Percentiles rank a stretch among this genome's conserved stretches.
These are phyloP conservation scores for Phytophthora cryptogea DNA, from an alignment of 352 stramenopile species.

Conservation along the genomic window DNA sequence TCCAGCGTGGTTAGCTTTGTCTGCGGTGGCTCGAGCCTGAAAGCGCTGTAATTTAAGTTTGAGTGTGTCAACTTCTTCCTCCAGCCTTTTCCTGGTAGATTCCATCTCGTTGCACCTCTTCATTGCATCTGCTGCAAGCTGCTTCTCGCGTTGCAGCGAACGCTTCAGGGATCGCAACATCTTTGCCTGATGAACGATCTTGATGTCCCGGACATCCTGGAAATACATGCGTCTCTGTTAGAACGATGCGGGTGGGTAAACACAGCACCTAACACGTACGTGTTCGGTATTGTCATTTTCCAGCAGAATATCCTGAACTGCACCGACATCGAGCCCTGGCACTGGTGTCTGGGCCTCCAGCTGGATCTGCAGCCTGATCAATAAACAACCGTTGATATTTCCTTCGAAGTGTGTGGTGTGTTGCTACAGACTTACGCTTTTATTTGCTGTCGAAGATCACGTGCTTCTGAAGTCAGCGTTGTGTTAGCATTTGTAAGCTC, in stretches of 20 bases:
- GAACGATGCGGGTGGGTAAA: background rate
- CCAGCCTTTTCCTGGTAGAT: slow-evolving; percentile 38
- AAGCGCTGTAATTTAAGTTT: slow-evolving; percentile 63
- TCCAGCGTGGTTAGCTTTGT: slow-evolving; percentile 11
- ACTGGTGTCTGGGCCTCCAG: slow-evolving; percentile 69
- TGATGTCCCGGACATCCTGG: slow-evolving; percentile 76
- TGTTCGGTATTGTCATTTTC: slow-evolving; percentile 64
- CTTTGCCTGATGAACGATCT: slow-evolving; percentile 83
- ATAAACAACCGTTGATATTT: background rate
- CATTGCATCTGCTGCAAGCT: slow-evolving; percentile 42
- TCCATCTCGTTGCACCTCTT: slow-evolving; percentile 49
- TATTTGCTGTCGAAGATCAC: slow-evolving; percentile 63
- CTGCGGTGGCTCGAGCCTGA: slow-evolving; percentile 43
- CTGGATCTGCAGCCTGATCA: slow-evolving; percentile 65
- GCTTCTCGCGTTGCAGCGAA: slow-evolving; percentile 61
- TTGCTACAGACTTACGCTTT: slow-evolving; percentile 41
- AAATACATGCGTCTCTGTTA: slow-evolving; percentile 3
- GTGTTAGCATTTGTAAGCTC: slow-evolving; percentile 66
- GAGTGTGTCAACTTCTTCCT: slow-evolving; percentile 65
- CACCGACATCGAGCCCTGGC: slow-evolving; percentile 53
- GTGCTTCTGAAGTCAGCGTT: slow-evolving; percentile 42
- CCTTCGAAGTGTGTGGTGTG: background rate
- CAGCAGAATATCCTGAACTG: slow-evolving; percentile 64
- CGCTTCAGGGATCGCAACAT: slow-evolving; percentile 65
- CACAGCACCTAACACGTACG: slow-evolving; percentile 24